Evolutionary conservation across 495 filamentous ascomycete species (phyloP).

Genomic region (Lophiotrema nucula): DNA sequence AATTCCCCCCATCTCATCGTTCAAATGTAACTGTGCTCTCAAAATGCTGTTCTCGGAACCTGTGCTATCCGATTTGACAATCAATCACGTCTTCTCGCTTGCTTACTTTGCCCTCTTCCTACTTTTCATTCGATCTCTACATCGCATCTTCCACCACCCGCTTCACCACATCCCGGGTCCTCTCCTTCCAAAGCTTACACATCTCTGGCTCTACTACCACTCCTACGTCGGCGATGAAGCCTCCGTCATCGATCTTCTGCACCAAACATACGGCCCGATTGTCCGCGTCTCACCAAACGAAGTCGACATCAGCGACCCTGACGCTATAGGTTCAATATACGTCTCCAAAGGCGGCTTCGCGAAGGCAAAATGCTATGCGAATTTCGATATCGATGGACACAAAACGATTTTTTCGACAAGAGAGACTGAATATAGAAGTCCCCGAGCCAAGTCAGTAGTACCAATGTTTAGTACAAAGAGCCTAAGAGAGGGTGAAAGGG

Average conservation of each 20-base stretch:
- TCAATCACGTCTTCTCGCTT: no score
- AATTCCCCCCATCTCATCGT: no score
- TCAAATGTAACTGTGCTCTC: no score
- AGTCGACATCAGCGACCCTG: conserved; percentile 14
- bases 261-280: conserved; percentile 3
- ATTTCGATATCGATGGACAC: conserved; percentile 54
- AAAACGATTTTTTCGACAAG: conserved; percentile 52
- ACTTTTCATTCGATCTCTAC: not conserved
- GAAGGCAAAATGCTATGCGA: conserved; percentile 31
- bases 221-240: conserved; percentile 14
- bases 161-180: conserved; percentile 11
- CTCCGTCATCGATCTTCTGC: not conserved
- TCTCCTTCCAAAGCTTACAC: not conserved
- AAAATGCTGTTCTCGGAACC: no score
- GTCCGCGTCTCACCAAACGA: conserved; percentile 24
- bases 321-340: conserved; percentile 11
- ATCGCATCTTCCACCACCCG: conserved; percentile 12
- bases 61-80: no score
- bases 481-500: no score
- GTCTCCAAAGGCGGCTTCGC: conserved; percentile 9
- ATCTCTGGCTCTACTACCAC: conserved; percentile 13
- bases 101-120: not conserved
- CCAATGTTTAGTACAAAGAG: no score
- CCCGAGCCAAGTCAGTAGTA: no score
- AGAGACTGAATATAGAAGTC: conserved; percentile 41